These are phyloP conservation scores for Adenanthera pavonina DNA, from an alignment of 306 rosid species.

Conservation along the genomic window DNA sequence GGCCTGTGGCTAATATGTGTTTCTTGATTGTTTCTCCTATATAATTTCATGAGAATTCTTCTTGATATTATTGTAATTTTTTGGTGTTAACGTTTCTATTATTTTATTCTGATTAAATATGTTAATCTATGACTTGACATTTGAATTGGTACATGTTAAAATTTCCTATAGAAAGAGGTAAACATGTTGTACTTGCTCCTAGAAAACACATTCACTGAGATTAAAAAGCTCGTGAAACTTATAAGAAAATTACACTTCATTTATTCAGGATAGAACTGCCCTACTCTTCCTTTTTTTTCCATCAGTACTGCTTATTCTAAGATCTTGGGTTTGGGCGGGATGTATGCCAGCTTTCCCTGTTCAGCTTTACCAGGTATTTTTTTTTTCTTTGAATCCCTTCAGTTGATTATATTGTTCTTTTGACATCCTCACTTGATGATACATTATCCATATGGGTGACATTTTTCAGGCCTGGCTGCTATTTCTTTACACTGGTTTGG, in stretches of 20 bases:
- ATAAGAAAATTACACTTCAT: constrained; percentile 34
- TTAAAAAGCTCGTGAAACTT: constrained; percentile 21
- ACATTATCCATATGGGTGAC: constrained; percentile 35
- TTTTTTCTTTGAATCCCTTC: constrained; percentile 1
- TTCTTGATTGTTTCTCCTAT: background rate
- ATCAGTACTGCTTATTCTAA: constrained; percentile 66
- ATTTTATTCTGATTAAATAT: background rate
- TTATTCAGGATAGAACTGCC: constrained; percentile 95
- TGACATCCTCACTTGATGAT: constrained; percentile 23
- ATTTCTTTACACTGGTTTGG: constrained; percentile 93
- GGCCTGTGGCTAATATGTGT: background rate
- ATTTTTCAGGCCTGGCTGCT: constrained; percentile 88
- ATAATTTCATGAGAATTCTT: background rate
- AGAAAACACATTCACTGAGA: constrained; percentile 3
- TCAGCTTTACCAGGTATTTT: constrained; percentile 87
- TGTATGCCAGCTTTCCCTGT: constrained; percentile 96
- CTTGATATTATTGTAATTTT: background rate
- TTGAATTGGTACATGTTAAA: background rate
- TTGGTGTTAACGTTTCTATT: background rate
- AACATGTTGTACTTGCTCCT: background rate
- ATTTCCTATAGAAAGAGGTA: background rate
- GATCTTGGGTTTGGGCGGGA: constrained; percentile 95
- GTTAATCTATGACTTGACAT: background rate
- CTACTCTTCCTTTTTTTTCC: constrained; percentile 93
- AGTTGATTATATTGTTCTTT: constrained; percentile 9